These are phyloP conservation scores for Peribolospora kevripleyi DNA, from an alignment of 768 basidiomycete species.

Conservation along the genomic window DNA sequence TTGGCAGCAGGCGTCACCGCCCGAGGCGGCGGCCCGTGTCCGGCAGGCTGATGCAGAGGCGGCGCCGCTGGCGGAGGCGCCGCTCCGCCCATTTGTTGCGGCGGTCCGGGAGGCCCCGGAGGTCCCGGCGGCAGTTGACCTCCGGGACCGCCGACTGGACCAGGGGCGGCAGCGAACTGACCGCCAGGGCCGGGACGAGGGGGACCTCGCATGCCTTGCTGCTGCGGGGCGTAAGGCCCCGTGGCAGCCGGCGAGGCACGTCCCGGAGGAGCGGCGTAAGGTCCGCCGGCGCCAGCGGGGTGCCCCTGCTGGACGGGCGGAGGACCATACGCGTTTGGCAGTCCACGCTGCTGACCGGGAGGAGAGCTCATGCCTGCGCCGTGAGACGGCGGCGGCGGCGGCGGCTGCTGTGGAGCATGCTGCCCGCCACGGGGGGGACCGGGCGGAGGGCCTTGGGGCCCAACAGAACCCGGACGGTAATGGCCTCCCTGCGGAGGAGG, in stretches of 20 bases:
- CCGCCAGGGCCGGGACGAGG: neutral
- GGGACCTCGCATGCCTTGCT: neutral
- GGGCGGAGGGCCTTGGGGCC: no score
- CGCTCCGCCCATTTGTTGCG: conserved; percentile 19
- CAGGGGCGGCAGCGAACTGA: conserved; percentile 1
- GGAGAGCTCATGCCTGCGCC: neutral
- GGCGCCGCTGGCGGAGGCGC: conserved; percentile 23
- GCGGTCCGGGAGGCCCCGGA: conserved; percentile 19
- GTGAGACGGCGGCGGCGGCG: neutral
- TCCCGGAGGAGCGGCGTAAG: conserved; percentile 3
- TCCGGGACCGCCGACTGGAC: neutral
- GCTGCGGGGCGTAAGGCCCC: neutral
- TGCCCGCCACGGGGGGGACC: neutral
- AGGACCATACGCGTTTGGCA: neutral
- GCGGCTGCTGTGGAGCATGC: neutral
- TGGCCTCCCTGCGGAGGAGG: no score
- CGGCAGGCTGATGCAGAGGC: conserved; percentile 21
- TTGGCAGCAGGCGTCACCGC: conserved; percentile 17
- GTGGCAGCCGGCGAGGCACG: neutral
- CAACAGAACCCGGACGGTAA: no score
- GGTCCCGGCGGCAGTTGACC: conserved; percentile 7
- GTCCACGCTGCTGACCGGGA: conserved; percentile 15
- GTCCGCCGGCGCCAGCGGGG: conserved; percentile 5
- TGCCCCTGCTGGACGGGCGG: neutral
- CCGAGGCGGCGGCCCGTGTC: conserved; percentile 17